phyloP scores from a whole-genome alignment of 139 green algal genomes.

The Chlamydomonas schloesseri region DNA sequence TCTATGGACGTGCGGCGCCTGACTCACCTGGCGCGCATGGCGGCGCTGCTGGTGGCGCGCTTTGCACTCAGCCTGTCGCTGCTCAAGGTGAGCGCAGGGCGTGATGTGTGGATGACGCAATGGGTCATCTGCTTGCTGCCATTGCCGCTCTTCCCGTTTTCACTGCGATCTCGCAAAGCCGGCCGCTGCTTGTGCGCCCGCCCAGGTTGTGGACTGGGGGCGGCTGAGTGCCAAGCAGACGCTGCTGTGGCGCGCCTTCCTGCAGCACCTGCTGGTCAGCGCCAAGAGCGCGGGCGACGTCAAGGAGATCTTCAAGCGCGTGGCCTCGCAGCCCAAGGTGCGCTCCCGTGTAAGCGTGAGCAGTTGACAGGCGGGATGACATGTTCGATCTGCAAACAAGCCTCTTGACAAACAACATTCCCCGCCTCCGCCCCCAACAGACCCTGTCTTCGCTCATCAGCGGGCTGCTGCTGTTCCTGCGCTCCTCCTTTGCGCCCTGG shows the following conservation, averaged over 20 bases:
- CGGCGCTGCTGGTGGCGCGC: slow-evolving; percentile 32
- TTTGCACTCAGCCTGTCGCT: slow-evolving; percentile 39
- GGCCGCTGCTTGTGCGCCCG: too few relatives aligned
- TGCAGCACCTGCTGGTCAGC: slow-evolving; percentile 69
- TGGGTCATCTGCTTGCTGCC: too few relatives aligned
- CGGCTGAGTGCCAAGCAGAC: slow-evolving; percentile 44
- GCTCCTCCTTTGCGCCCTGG: slow-evolving; percentile 69
- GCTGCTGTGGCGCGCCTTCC: slow-evolving; percentile 74
- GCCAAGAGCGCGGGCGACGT: slow-evolving; percentile 46
- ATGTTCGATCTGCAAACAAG: too few relatives aligned
- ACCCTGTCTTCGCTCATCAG: slow-evolving; percentile 18
- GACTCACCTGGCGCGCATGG: slow-evolving; percentile 64
- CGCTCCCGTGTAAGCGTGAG: background rate
- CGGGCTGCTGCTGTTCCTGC: slow-evolving; percentile 62
- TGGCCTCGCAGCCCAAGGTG: slow-evolving; percentile 15
- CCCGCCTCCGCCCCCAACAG: too few relatives aligned
- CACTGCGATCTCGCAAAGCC: too few relatives aligned
- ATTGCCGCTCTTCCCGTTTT: too few relatives aligned
- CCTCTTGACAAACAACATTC: too few relatives aligned
- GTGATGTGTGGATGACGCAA: too few relatives aligned
- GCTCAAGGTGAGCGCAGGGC: slow-evolving; percentile 29
- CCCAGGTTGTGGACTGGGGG: slow-evolving; percentile 68
- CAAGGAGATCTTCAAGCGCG: slow-evolving; percentile 53
- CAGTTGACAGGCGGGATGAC: too few relatives aligned
- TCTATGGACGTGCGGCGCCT: slow-evolving; percentile 56